Evolutionary conservation across 768 basidiomycete genomes (phyloP).

Genomic region (Kwoniella bestiolae): DNA sequence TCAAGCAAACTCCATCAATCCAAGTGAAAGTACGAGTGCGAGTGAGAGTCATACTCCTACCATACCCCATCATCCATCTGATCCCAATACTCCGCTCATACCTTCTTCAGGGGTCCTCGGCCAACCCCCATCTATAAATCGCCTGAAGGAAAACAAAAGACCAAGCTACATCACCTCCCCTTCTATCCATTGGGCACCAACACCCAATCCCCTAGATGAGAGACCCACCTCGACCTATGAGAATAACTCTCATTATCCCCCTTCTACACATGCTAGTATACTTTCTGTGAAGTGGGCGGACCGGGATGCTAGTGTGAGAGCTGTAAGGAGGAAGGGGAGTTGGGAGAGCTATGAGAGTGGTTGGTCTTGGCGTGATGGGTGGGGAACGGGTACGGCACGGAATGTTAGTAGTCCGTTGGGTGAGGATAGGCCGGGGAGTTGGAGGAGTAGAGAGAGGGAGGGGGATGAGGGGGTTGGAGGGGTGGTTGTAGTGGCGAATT

Average conservation of each 20-base stretch:
- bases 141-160: constrained; percentile 1
- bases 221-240: constrained; percentile 10
- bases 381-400: neutral
- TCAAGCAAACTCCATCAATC: neutral
- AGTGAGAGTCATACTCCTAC: neutral
- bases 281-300: constrained; percentile 58
- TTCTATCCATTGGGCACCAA: constrained; percentile 24
- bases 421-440: neutral
- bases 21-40: neutral
- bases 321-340: constrained; percentile 83
- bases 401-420: neutral
- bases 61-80: neutral
- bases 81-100: neutral
- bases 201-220: neutral
- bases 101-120: neutral
- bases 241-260: neutral
- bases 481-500: neutral
- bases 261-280: constrained; percentile 15
- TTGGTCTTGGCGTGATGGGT: constrained; percentile 43
- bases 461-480: neutral
- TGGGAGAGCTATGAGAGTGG: constrained; percentile 82
- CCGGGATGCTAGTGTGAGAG: constrained; percentile 83
- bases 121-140: constrained; percentile 7
- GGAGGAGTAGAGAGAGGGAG: neutral
- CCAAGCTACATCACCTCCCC: constrained; percentile 15